Evolutionary conservation across 176 grass and related monocot species (phyloP), one percentile per base, ranked within the genome.

Genomic region (Hordeum marinum): DNA sequence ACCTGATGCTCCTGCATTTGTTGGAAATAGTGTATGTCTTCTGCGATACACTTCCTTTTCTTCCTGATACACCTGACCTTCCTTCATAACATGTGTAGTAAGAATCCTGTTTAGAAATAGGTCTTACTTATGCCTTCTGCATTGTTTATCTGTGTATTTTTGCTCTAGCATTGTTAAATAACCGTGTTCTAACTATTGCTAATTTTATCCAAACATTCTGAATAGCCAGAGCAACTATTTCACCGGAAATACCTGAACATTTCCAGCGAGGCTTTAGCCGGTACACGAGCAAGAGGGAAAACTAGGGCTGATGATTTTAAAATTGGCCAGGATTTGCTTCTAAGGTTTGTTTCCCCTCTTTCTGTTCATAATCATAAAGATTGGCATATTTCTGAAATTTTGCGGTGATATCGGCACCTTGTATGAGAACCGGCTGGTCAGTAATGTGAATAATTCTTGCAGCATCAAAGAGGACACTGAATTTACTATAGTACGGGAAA

Each of bases 211-310:
- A 63, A 90, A 88, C 65, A 91, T 94, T 98, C 90, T 99, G 91
- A 99, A 96, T 99, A 99, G 94, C 96, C 96, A 94, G 96, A 99
- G 88, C 91, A 96, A 92, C 85, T 99, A 89, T 99, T 99, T 94
- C 96, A 99, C 45, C 88, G 94, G 83, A 99, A 96, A 76, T 87
- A 92, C 82, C 91, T 94, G 73, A 88, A 88, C 68, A 94, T 99
- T 94, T 90, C 96, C 70, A 99, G 93, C 6, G 96, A 99, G 88
- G 96, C 96, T 89, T 92, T 99, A 75, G 93, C 96, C 63, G 96
- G 96, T 67, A 99, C 96, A 37, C 87, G 96, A 36, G 86, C 91
- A 82, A 88, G 96, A 66, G 93, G 96, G 5, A 75, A 92, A 87
- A 96, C 93, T 78, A 89, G 36, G 18, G 59, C 71, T 64, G 88